A percentile compares a stretch with the other conserved stretches of the same genome.
These are phyloP conservation scores for Coemansia sp. DNA, from an alignment of 192 early-diverging fungal species.

Conservation along the genomic window DNA sequence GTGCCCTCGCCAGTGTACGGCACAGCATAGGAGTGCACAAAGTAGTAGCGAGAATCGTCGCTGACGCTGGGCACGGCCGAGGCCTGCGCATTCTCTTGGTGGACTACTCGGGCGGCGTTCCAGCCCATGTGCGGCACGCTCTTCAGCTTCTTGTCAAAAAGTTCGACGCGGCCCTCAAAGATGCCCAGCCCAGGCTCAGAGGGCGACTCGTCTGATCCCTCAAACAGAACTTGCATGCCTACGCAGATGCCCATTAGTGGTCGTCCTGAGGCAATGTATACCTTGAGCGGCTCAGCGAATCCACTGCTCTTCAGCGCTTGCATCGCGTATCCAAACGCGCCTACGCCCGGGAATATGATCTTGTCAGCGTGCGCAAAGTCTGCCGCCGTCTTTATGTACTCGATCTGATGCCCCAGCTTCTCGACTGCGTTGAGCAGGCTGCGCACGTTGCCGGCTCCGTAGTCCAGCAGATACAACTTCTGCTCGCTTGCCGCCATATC, in stretches of 20 bases:
- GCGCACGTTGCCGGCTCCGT: slow-evolving; percentile 99
- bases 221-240: slow-evolving; percentile 95
- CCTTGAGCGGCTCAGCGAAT: slow-evolving; percentile 78
- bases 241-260: slow-evolving; percentile 99
- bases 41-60: slow-evolving; percentile 81
- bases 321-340: slow-evolving; percentile 95
- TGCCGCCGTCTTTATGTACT: slow-evolving; percentile 67
- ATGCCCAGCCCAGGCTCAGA: slow-evolving; percentile 81
- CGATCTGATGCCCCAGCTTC: slow-evolving; percentile 85
- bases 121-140: slow-evolving; percentile 99
- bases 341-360: slow-evolving; percentile 99
- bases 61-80: slow-evolving; percentile 40
- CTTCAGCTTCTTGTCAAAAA: slow-evolving; percentile 73
- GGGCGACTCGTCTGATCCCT: slow-evolving; percentile 88
- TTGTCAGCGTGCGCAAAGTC: slow-evolving; percentile 95
- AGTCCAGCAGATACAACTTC: slow-evolving; percentile 86
- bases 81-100: not conserved
- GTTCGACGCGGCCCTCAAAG: slow-evolving; percentile 69
- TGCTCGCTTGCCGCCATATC: slow-evolving; percentile 16
- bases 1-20: slow-evolving; percentile 57
- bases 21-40: slow-evolving; percentile 96
- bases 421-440: slow-evolving; percentile 94
- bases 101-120: slow-evolving; percentile 64
- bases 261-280: slow-evolving; percentile 81
- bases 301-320: slow-evolving; percentile 70